Evolutionary conservation across 176 grass and related monocot genomes (phyloP).

Genomic region (Aegilops speltoides): DNA sequence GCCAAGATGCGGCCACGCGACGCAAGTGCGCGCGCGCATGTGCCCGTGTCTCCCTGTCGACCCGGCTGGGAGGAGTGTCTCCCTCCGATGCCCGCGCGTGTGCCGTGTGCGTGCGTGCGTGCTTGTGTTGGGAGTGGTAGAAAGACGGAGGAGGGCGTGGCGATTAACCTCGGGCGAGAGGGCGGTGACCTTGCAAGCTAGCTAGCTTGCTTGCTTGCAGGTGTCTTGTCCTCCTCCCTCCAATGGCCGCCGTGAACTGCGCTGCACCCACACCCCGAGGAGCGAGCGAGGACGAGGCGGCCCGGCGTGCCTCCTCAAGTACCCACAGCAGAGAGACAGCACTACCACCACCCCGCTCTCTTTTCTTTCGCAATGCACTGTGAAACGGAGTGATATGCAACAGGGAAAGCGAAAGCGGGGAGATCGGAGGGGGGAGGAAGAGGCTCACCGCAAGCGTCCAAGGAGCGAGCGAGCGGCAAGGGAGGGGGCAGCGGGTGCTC

Average conservation of each 20-base stretch:
- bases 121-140: slow-evolving; percentile 19
- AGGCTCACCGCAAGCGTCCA: slow-evolving; percentile 49
- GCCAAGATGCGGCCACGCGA: slow-evolving; percentile 35
- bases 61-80: neutral
- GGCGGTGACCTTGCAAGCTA: slow-evolving; percentile 9
- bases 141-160: slow-evolving; percentile 5
- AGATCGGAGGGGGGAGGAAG: slow-evolving; percentile 20
- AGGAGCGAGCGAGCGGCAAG: neutral
- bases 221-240: slow-evolving; percentile 54
- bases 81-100: neutral
- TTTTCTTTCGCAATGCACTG: neutral
- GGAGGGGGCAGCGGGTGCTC: slow-evolving; percentile 28
- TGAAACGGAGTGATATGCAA: slow-evolving; percentile 23
- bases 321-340: slow-evolving; percentile 4
- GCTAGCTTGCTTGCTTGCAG: slow-evolving; percentile 9
- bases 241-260: slow-evolving; percentile 27
- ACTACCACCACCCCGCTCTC: neutral
- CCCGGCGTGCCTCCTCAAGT: slow-evolving; percentile 58
- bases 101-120: neutral
- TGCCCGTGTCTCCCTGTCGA: slow-evolving; percentile 14
- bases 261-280: slow-evolving; percentile 9
- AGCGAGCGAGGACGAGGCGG: neutral
- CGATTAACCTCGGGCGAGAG: slow-evolving; percentile 16
- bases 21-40: slow-evolving; percentile 42
- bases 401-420: neutral